These are phyloP conservation scores for Hygrocybe punicea DNA, from an alignment of 768 basidiomycete genomes.

Conservation along the genomic window DNA sequence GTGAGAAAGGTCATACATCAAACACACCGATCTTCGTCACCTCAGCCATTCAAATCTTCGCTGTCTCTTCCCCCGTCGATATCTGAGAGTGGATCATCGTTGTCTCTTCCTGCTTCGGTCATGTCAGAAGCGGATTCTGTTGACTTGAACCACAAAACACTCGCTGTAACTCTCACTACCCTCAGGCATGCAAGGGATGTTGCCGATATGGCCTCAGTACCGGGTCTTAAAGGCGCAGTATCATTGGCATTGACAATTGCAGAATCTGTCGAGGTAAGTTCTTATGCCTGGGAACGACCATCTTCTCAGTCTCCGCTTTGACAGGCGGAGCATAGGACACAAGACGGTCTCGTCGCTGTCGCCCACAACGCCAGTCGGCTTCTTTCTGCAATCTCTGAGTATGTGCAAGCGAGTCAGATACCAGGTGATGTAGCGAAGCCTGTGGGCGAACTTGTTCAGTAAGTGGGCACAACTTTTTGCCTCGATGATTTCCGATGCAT, in stretches of 20 bases:
- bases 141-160: too few species aligned
- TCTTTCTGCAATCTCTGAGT: not conserved
- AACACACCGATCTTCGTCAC: too few species aligned
- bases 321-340: not conserved
- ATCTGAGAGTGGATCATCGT: too few species aligned
- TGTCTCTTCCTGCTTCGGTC: too few species aligned
- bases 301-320: not conserved
- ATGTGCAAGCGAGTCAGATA: not conserved
- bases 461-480: not conserved
- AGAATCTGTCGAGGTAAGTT: constrained; percentile 3
- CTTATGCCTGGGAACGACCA: not conserved
- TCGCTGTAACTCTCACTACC: not conserved
- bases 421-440: not conserved
- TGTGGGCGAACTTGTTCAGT: not conserved
- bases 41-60: too few species aligned
- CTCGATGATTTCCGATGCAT: not conserved
- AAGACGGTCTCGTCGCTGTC: not conserved
- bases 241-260: constrained; percentile 3
- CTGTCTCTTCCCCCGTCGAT: too few species aligned
- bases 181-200: not conserved
- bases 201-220: constrained; percentile 6
- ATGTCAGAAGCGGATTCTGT: too few species aligned
- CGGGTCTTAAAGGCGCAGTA: constrained; percentile 1
- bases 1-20: too few species aligned
- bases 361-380: not conserved